Base-by-base conservation (phyloP, 495 filamentous ascomycete species). In the Trichoderma erinaceum region DNA sequence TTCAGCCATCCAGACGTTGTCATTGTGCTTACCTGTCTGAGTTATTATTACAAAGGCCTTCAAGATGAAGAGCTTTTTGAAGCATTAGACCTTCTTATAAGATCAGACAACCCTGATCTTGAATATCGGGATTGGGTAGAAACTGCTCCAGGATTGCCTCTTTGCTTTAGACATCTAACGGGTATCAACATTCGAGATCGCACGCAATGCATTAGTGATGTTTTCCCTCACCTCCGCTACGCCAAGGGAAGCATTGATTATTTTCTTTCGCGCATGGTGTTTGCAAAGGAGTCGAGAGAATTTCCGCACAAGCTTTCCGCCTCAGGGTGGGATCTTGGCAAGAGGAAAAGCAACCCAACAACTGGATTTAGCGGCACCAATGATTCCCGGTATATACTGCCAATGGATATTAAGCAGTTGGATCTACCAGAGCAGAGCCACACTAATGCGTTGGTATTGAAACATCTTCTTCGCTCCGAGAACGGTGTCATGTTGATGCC, bases 331-430 rank as follows among this genome's bases (percentile, higher is more conserved):
- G 89, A 92, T 73, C 79, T 90, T 48, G 84, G 71, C 2, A 77
- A 80, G 68, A 66, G 68, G 4, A 86, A 82, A 69, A 63, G 21
- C 0, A 76, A 85, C 38, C 80, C 82, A 0, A 86, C 85, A 0
- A 88, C 85, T 0, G 89, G 89, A 0, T 92, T 92, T 69, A 91
- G 88, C 73, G 89, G 90, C 3, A 93, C 90, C 0, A 91, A 89
- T 48, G 89, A 93, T 71, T 86, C 82, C 23, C 79, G 81, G 58
- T 70, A 78, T 41, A 73, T 86, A 2, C 78, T 91, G 0, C 88
- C 89, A 1, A 73, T 89, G 0, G 74, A 75, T 18, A 76, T 92
- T 0, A 68, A 71, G 4, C 85, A 90, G 25, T 71, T 82, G 0
- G 86, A 92, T 70, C 81, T 88, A 0, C 76, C 78, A 0, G 76